These are phyloP conservation scores for Hawksworthiomyces lignivorus DNA, from an alignment of 2,329 filamentous ascomycete species.

Conservation along the genomic window DNA sequence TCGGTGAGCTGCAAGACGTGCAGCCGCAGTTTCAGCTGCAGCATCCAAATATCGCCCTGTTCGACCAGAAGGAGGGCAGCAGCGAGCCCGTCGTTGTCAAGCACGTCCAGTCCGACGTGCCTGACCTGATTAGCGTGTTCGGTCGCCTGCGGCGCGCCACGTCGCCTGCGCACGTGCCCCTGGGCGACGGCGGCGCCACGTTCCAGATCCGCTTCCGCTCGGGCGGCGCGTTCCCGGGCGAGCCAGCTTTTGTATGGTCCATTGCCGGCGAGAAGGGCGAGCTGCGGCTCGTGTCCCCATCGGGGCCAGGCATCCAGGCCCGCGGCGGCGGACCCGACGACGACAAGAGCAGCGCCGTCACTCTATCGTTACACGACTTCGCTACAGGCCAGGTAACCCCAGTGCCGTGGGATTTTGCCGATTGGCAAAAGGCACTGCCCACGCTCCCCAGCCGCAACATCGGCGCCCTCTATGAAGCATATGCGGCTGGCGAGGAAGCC, in stretches of 20 bases:
- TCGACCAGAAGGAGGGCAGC: slow-evolving; percentile 15
- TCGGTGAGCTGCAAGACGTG: slow-evolving; percentile 36
- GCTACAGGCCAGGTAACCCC: slow-evolving; percentile 35
- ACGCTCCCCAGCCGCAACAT: slow-evolving; percentile 39
- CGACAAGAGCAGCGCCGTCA: slow-evolving; percentile 32
- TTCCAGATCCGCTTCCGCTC: slow-evolving; percentile 35
- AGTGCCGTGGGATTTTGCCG: slow-evolving; percentile 36
- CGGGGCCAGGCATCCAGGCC: slow-evolving; percentile 19
- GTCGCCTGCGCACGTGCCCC: slow-evolving; percentile 12
- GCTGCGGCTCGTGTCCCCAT: slow-evolving; percentile 30
- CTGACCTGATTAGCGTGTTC: slow-evolving; percentile 23
- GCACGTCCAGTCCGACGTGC: slow-evolving; percentile 18
- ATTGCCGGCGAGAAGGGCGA: slow-evolving; percentile 46
- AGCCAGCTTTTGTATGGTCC: slow-evolving; percentile 38
- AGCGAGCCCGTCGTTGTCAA: too few species aligned
- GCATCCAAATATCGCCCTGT: slow-evolving; percentile 30
- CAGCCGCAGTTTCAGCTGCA: slow-evolving; percentile 37
- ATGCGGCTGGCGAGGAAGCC: slow-evolving; percentile 27
- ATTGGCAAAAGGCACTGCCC: slow-evolving; percentile 27
- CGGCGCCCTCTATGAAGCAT: slow-evolving; percentile 49
- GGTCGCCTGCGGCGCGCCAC: slow-evolving; percentile 25
- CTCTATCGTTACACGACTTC: slow-evolving; percentile 44
- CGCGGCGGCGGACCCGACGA: slow-evolving; percentile 28
- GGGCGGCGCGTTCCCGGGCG: slow-evolving; percentile 40
- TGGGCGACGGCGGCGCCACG: slow-evolving; percentile 10